Base-by-base conservation (phyloP, 805 yeast species). In the Cyberlindnera japonica region DNA sequence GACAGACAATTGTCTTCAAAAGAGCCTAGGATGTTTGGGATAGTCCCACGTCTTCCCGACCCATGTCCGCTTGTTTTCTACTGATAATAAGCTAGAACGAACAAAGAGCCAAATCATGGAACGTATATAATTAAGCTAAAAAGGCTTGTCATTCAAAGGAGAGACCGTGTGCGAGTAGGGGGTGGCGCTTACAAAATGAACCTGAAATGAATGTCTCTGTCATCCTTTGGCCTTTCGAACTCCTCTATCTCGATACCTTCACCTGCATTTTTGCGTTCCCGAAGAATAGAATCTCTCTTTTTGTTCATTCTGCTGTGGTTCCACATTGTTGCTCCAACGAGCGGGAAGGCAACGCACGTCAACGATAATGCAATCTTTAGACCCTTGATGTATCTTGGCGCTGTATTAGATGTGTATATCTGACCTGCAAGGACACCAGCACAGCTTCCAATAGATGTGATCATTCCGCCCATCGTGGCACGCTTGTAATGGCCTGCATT, bases 381-480 rank as follows among this genome's bases (percentile, higher is more conserved):
- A 15, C 72, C 68, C 39, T 57, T 59, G 17, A 61, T 53, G 48
- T 63, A 72, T 23, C 59, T 53, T 25, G 67, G 64, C 11, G 75
- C 76, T 15, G 67, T 70, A 1, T 50, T 44, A 0, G 53, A 44
- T 4, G 68, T 54, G 39, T 57, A 65, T 11, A 65, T 57, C 45
- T 65, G 70, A 23, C 68, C 68, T 1, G 67, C 62, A 4, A 64
- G 57, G 16, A 65, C 57, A 48, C 70, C 70, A 5, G 68, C 56
- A 35, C 59, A 51, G 12, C 64, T 57, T 24, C 68, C 70, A 18
- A 62, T 48, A 13, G 65, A 58, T 15, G 65, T 49, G 31, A 61
- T 62, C 43, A 65, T 56, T 13, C 68, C 70, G 14, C 63, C 53
- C 33, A 65, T 64, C 2, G 70, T 62, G 3, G 70, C 70, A 38